phyloP scores from a whole-genome alignment of 306 rosid species.

The Malus sylvestris region DNA sequence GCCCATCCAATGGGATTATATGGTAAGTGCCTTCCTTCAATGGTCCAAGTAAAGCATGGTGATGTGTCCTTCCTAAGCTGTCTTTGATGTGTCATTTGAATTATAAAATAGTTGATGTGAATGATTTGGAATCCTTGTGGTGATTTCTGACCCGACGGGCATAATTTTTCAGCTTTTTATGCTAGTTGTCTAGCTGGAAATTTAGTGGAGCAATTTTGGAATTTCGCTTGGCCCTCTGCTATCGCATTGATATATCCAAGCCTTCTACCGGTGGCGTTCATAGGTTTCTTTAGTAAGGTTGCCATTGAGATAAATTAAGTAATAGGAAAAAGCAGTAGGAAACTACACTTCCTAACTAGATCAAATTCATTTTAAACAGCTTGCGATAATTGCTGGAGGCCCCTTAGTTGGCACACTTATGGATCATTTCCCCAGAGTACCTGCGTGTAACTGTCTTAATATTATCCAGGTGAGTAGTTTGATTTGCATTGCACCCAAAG shows the following conservation, averaged over 20 bases:
- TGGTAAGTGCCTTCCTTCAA: slow-evolving; percentile 40
- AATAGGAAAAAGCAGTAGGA: neutral
- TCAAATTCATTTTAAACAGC: slow-evolving; percentile 27
- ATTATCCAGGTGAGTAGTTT: slow-evolving; percentile 58
- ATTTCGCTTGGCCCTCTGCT: slow-evolving; percentile 98
- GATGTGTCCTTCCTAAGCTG: neutral
- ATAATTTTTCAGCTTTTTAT: slow-evolving; percentile 66
- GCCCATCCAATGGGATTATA: slow-evolving; percentile 88
- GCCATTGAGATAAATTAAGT: slow-evolving; percentile 7
- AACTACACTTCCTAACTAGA: slow-evolving; percentile 12
- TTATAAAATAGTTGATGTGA: neutral
- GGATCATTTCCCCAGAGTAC: slow-evolving; percentile 79
- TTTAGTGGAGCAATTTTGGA: slow-evolving; percentile 95
- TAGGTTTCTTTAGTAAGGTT: slow-evolving; percentile 86
- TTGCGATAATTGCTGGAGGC: slow-evolving; percentile 66
- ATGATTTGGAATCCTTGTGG: slow-evolving; percentile 12
- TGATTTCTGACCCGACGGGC: slow-evolving; percentile 25
- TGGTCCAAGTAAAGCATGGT: slow-evolving; percentile 5
- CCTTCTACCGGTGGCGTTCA: slow-evolving; percentile 89
- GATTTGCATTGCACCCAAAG: slow-evolving; percentile 6
- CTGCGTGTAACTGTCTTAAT: slow-evolving; percentile 63
- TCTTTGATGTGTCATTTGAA: slow-evolving; percentile 9
- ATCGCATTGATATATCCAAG: slow-evolving; percentile 91
- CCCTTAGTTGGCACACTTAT: slow-evolving; percentile 79
- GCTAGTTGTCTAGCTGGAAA: slow-evolving; percentile 84